These are phyloP conservation scores for Chlorella sp. DNA, from an alignment of 139 green algal genomes.

Conservation along the genomic window DNA sequence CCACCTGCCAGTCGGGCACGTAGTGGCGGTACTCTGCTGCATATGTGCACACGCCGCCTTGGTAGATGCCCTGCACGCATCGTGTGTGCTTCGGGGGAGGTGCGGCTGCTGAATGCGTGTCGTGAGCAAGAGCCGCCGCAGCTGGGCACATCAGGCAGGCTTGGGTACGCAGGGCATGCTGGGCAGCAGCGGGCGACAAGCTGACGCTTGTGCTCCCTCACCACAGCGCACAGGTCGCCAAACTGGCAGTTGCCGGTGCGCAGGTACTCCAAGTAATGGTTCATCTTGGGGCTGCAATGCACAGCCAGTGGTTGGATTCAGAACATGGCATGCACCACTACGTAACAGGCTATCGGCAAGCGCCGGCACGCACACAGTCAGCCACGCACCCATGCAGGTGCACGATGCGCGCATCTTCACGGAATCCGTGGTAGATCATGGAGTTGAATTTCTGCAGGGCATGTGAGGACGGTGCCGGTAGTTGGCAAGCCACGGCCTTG, in stretches of 20 bases:
- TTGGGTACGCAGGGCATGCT: too few species aligned
- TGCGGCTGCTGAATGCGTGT: too few species aligned
- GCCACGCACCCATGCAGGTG: slow-evolving; percentile 23
- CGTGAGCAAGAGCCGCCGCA: too few species aligned
- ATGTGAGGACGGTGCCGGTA: background rate
- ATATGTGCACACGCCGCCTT: background rate
- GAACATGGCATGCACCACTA: background rate
- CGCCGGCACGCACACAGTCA: background rate
- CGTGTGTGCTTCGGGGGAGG: too few species aligned
- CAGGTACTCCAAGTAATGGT: slow-evolving; percentile 21
- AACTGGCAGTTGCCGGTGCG: background rate
- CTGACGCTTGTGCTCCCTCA: background rate
- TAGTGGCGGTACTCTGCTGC: too few species aligned
- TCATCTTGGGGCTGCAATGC: slow-evolving; percentile 9
- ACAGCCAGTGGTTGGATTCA: background rate
- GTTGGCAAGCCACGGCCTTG: background rate
- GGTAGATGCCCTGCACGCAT: background rate
- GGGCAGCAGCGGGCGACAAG: too few species aligned
- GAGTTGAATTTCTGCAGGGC: slow-evolving; percentile 12
- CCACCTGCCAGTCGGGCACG: too few species aligned
- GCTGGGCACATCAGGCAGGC: too few species aligned
- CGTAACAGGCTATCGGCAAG: background rate
- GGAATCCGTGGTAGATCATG: background rate
- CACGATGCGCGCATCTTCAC: slow-evolving; percentile 10
- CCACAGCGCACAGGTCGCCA: slow-evolving; percentile 1